These are phyloP conservation scores for Talaromyces trachyspermus DNA, from an alignment of 495 filamentous ascomycete species.

Conservation along the genomic window DNA sequence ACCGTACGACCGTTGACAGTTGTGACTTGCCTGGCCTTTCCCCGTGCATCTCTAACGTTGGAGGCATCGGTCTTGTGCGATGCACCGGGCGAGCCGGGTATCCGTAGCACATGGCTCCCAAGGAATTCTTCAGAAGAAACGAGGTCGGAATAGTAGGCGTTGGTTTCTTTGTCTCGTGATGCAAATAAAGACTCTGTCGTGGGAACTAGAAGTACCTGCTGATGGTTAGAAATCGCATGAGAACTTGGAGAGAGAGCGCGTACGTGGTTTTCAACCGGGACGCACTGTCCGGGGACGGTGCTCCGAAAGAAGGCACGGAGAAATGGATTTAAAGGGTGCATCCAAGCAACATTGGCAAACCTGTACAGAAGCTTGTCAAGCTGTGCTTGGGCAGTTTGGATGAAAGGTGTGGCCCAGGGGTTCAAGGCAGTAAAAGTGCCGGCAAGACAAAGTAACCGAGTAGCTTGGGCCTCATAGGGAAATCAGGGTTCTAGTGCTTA, in stretches of 20 bases:
- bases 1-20: conserved; percentile 91
- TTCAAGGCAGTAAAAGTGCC: background rate
- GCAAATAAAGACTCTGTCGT: conserved; percentile 84
- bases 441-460: background rate
- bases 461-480: background rate
- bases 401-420: conserved; percentile 11
- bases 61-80: conserved; percentile 56
- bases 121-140: conserved; percentile 88
- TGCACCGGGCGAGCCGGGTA: conserved; percentile 52
- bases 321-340: conserved; percentile 99
- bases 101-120: conserved; percentile 90
- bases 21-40: conserved; percentile 86
- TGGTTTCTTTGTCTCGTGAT: conserved; percentile 82
- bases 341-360: conserved; percentile 60
- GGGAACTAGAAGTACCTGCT: conserved; percentile 82
- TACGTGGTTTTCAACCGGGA: conserved; percentile 85
- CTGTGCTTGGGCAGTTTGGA: conserved; percentile 20
- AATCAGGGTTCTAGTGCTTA: background rate
- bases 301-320: conserved; percentile 97
- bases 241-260: conserved; percentile 15
- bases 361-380: conserved; percentile 40
- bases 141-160: conserved; percentile 68
- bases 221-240: conserved; percentile 6
- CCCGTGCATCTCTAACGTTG: conserved; percentile 80
- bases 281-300: conserved; percentile 85